Evolutionary conservation across 495 filamentous ascomycete species (phyloP).

Genomic region (Penicillium ochrochloron): DNA sequence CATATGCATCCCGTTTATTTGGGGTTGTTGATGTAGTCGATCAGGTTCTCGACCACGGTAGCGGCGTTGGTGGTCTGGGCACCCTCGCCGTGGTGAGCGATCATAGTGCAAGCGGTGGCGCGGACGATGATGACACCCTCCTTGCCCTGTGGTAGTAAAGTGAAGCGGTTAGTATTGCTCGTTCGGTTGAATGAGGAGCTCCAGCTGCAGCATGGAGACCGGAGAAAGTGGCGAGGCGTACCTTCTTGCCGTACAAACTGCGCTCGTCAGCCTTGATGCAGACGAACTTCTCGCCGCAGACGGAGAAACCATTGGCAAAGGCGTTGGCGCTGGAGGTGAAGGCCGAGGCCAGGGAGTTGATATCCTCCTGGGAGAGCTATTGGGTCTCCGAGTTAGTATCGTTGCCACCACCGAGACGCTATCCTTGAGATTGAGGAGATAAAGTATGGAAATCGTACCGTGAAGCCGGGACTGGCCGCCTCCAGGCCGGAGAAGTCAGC

Average conservation of each 20-base stretch:
- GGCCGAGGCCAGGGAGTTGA: slow-evolving; percentile 39
- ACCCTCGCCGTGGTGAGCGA: slow-evolving; percentile 80
- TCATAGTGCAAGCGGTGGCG: slow-evolving; percentile 81
- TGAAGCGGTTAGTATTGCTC: background rate
- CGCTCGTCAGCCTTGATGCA: slow-evolving; percentile 72
- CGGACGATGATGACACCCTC: slow-evolving; percentile 79
- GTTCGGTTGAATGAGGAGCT: background rate
- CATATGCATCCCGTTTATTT: slow-evolving; percentile 27
- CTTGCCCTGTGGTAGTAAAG: slow-evolving; percentile 63
- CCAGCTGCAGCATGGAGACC: background rate
- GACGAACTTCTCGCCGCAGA: slow-evolving; percentile 75
- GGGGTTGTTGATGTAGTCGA: slow-evolving; percentile 50
- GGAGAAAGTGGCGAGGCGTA: slow-evolving; percentile 40
- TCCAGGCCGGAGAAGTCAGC: slow-evolving; percentile 79
- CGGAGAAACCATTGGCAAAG: slow-evolving; percentile 61
- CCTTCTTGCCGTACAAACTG: slow-evolving; percentile 85
- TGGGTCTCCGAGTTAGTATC: background rate
- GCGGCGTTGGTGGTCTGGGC: slow-evolving; percentile 57
- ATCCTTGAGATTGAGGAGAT: slow-evolving; percentile 1
- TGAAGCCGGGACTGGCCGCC: slow-evolving; percentile 73
- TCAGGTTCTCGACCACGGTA: slow-evolving; percentile 46
- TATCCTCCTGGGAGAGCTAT: slow-evolving; percentile 47
- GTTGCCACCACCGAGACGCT: background rate
- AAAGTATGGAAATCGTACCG: slow-evolving; percentile 54
- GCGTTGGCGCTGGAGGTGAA: slow-evolving; percentile 38